Evolutionary conservation across 2,329 filamentous ascomycete genomes (phyloP).

Genomic region (Fusarium oxysporum): DNA sequence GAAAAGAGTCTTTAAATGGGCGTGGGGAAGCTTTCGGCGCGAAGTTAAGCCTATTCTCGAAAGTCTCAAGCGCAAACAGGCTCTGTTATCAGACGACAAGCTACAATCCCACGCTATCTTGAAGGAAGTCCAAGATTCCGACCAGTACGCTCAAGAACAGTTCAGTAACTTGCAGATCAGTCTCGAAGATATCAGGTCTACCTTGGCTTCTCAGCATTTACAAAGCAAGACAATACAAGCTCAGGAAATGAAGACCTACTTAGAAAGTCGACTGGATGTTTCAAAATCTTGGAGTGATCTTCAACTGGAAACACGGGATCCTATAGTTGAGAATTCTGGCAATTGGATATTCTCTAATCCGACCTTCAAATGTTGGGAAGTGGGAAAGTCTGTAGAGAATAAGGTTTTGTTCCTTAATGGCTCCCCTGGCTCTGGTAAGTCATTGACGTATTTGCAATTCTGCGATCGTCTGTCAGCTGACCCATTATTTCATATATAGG

Average conservation of each 20-base stretch:
- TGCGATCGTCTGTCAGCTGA: fast-evolving
- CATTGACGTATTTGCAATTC: fast-evolving
- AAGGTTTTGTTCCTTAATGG: not conserved
- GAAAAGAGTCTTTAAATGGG: fast-evolving
- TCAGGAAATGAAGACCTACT: not conserved
- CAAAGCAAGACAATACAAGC: fast-evolving
- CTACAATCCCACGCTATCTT: not conserved
- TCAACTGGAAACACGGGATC: fast-evolving
- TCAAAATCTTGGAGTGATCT: fast-evolving
- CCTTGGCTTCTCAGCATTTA: fast-evolving
- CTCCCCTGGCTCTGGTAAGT: not conserved
- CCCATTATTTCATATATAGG: not conserved
- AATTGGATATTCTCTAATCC: not conserved
- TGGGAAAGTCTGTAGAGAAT: fast-evolving
- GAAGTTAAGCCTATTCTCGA: not conserved
- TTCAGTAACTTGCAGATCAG: fast-evolving
- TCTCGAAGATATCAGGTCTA: not conserved
- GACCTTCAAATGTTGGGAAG: fast-evolving
- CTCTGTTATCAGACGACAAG: not conserved
- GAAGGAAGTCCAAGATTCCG: not conserved
- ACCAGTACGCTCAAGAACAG: fast-evolving
- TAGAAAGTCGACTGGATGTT: not conserved
- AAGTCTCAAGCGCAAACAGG: not conserved
- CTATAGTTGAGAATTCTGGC: fast-evolving
- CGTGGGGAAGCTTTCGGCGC: fast-evolving